Base-by-base conservation (phyloP, 495 filamentous ascomycete species). In the Echria macrotheca region DNA sequence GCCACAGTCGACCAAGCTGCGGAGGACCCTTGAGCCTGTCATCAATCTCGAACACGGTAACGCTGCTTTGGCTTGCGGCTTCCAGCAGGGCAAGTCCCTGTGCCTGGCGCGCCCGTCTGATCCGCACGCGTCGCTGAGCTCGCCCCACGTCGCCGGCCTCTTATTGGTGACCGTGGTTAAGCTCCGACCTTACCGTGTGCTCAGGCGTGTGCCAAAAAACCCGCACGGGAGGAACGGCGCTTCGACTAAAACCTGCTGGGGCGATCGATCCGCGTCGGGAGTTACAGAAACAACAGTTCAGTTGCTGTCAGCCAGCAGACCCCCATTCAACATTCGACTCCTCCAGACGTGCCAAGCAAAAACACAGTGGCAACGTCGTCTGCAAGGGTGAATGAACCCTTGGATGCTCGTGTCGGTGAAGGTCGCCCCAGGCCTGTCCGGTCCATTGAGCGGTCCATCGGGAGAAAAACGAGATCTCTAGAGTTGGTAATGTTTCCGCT, bases 31-130 rank as follows among this genome's bases (percentile, higher is more conserved):
- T 49, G 25, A 11, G 23, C 36, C 24, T 41, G 36, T 49, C 46
- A 38, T 41, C 19, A 49, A 41, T 35, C 47, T 49, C 47, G 26
- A 41, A 49, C 35, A 18, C 23, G 25, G 42, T 42, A 37, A 26
- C 47, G 47, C 35, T 40, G 11, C 9, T 17, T n/a, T 19, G 21
- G 31, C 45, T 37, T 26, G 37, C 15, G 31, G 32, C 33, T 39
- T 32, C 45, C 17, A n/a, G 12, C 25, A 15, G 45, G n/a, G 24
- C 22, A 26, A 31, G 14, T 31, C 35, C 36, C 24, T 29, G 28
- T 18, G 38, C 7, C 22, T 6, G 17, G 9, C n/a, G 22, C 22
- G 19, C 9, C 24, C 21, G 32, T 26, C 21, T 17, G 31, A 29
- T 29, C 41, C n/a, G 15, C 44, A 33, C 26, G n/a, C 21, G 17